Percentiles rank a stretch among this genome's conserved stretches.
Evolutionary conservation across 176 grass and related monocot species (phyloP).

Genomic region (Cymbopogon citratus): DNA sequence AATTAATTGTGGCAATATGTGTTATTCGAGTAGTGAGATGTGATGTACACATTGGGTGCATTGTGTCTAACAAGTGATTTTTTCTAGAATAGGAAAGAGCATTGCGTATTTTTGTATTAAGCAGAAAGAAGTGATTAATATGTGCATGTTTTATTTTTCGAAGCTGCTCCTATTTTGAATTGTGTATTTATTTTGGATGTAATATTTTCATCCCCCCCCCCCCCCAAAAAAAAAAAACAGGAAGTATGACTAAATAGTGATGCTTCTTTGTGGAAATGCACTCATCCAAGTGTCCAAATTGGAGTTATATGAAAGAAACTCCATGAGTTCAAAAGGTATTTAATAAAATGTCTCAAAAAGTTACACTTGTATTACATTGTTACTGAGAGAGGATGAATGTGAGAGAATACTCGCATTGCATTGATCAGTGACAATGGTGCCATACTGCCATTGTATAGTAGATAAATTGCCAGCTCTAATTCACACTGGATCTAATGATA

Average conservation of each 20-base stretch:
- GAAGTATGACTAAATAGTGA: too few relatives aligned
- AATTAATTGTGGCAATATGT: slow-evolving; percentile 14
- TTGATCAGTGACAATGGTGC: too few relatives aligned
- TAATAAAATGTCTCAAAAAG: neutral
- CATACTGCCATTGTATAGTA: neutral
- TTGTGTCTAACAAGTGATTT: neutral
- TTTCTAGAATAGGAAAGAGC: too few relatives aligned
- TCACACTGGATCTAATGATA: neutral
- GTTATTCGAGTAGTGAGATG: neutral
- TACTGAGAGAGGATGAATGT: too few relatives aligned
- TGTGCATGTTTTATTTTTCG: neutral
- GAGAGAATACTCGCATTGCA: too few relatives aligned
- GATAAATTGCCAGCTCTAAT: neutral
- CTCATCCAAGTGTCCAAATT: neutral
- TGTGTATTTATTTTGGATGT: too few relatives aligned
- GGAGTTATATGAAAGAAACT: neutral
- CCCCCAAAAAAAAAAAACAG: too few relatives aligned
- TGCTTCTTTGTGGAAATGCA: neutral
- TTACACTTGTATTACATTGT: neutral
- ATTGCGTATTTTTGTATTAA: too few relatives aligned
- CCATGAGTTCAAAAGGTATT: neutral
- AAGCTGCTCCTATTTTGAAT: neutral
- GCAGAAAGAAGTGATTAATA: neutral
- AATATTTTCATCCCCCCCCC: too few relatives aligned
- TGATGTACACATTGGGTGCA: neutral